Evolutionary conservation across 2,329 filamentous ascomycete genomes (phyloP).

Genomic region (Fusarium annulatum): DNA sequence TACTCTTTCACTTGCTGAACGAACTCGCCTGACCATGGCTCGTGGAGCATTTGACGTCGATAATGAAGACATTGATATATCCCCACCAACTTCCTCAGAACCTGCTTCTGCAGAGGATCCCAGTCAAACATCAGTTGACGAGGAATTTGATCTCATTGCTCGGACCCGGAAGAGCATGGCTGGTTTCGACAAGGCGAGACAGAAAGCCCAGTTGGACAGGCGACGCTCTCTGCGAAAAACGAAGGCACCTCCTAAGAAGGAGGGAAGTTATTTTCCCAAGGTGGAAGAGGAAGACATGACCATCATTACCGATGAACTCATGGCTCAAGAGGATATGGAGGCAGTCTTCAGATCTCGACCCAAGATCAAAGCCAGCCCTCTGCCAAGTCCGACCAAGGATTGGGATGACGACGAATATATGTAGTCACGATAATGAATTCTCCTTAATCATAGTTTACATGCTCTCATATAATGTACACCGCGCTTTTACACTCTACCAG

Average conservation of each 20-base stretch:
- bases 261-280: slow-evolving; percentile 59
- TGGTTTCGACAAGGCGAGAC: slow-evolving; percentile 68
- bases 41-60: slow-evolving; percentile 59
- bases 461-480: slow-evolving; percentile 45
- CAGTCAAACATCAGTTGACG: slow-evolving; percentile 16
- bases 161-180: slow-evolving; percentile 72
- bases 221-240: slow-evolving; percentile 62
- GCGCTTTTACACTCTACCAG: slow-evolving; percentile 65
- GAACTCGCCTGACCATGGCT: slow-evolving; percentile 85
- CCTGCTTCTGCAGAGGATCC: slow-evolving; percentile 35
- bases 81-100: slow-evolving; percentile 20
- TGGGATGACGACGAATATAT: slow-evolving; percentile 46
- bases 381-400: slow-evolving; percentile 60
- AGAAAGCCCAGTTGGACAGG: slow-evolving; percentile 70
- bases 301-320: slow-evolving; percentile 74
- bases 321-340: slow-evolving; percentile 79
- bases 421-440: slow-evolving; percentile 35
- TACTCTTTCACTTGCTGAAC: slow-evolving; percentile 75
- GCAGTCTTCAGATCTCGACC: slow-evolving; percentile 88
- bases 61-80: slow-evolving; percentile 46
- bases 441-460: slow-evolving; percentile 36
- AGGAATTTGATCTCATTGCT: slow-evolving; percentile 61
- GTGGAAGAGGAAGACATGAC: slow-evolving; percentile 57
- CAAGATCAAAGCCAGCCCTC: slow-evolving; percentile 80
- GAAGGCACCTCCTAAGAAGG: slow-evolving; percentile 53